Evolutionary conservation across 495 filamentous ascomycete species (phyloP).

Genomic region (Schizothecium vesticola): DNA sequence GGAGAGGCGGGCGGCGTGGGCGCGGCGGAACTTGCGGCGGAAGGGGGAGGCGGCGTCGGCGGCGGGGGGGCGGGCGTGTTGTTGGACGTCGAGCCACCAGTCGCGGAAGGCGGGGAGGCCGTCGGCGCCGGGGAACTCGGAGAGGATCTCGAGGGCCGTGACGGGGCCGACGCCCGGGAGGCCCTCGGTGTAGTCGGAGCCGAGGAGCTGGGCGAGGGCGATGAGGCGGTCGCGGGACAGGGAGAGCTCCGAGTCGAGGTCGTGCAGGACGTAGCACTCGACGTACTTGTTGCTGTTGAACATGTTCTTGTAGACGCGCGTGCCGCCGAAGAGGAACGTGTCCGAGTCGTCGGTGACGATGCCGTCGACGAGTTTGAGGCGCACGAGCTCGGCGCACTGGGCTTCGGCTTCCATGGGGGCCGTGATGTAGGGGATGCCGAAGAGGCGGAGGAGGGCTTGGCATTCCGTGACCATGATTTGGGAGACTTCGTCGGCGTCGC

Average conservation of each 20-base stretch:
- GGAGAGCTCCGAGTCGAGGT: constrained; percentile 84
- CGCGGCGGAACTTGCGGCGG: constrained; percentile 73
- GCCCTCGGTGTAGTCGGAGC: constrained; percentile 91
- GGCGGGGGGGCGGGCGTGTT: constrained; percentile 42
- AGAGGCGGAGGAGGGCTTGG: constrained; percentile 81
- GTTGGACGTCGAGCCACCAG: constrained; percentile 82
- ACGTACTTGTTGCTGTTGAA: constrained; percentile 97
- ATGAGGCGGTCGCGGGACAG: constrained; percentile 80
- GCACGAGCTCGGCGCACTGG: constrained; percentile 88
- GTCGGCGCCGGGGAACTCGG: constrained; percentile 65
- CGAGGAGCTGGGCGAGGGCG: constrained; percentile 79
- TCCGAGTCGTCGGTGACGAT: constrained; percentile 98
- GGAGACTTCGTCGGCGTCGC: constrained; percentile 93
- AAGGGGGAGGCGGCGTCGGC: constrained; percentile 55
- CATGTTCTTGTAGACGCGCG: constrained; percentile 97
- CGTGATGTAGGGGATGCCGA: constrained; percentile 93
- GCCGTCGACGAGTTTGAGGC: constrained; percentile 82
- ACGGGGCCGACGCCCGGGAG: constrained; percentile 87
- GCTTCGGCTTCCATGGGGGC: constrained; percentile 99
- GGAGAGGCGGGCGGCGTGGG: constrained; percentile 74
- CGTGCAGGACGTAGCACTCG: constrained; percentile 95
- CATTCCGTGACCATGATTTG: constrained; percentile 93
- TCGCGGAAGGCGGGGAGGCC: constrained; percentile 64
- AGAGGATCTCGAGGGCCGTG: constrained; percentile 84
- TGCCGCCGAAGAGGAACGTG: constrained; percentile 96